A percentile compares a stretch with the other conserved stretches of the same genome.
Evolutionary conservation across 495 filamentous ascomycete species (phyloP).

Genomic region (Trypethelium eluteriae): DNA sequence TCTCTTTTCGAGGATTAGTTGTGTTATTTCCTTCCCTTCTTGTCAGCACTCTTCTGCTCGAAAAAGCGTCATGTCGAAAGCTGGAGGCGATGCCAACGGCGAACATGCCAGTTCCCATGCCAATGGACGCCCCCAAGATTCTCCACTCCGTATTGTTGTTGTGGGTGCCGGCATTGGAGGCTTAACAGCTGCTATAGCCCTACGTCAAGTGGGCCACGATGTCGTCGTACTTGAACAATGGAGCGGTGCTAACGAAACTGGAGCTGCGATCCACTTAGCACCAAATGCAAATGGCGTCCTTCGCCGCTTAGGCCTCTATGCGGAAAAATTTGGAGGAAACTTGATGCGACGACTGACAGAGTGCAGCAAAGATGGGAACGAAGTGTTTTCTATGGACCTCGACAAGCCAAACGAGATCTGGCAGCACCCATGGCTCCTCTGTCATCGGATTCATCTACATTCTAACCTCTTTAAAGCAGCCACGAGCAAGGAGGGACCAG

Average conservation of each 20-base stretch:
- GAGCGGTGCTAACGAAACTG: slow-evolving; percentile 22
- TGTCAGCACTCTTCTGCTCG: background rate
- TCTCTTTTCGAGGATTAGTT: background rate
- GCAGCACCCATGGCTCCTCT: slow-evolving; percentile 30
- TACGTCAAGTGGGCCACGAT: slow-evolving; percentile 48
- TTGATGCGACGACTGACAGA: slow-evolving; percentile 23
- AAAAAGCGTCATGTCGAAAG: background rate
- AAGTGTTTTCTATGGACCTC: slow-evolving; percentile 16
- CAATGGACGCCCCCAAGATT: background rate
- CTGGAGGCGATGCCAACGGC: background rate
- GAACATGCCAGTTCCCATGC: background rate
- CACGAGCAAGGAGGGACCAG: slow-evolving; percentile 20
- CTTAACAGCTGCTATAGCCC: slow-evolving; percentile 45
- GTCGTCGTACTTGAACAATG: slow-evolving; percentile 34
- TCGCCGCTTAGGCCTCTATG: slow-evolving; percentile 17
- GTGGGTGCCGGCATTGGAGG: slow-evolving; percentile 54
- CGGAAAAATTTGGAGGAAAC: slow-evolving; percentile 18
- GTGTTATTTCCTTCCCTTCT: background rate
- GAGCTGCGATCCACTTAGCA: slow-evolving; percentile 26
- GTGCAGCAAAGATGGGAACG: slow-evolving; percentile 22
- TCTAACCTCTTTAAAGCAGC: slow-evolving; percentile 26
- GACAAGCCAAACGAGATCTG: slow-evolving; percentile 22
- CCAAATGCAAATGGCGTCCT: slow-evolving; percentile 25
- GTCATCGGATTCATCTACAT: slow-evolving; percentile 31
- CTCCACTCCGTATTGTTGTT: slow-evolving; percentile 35